Percentiles rank a stretch among this genome's conserved stretches.
phyloP scores from a whole-genome alignment of 2,329 filamentous ascomycete species.

The Zymoseptoria passerinii region DNA sequence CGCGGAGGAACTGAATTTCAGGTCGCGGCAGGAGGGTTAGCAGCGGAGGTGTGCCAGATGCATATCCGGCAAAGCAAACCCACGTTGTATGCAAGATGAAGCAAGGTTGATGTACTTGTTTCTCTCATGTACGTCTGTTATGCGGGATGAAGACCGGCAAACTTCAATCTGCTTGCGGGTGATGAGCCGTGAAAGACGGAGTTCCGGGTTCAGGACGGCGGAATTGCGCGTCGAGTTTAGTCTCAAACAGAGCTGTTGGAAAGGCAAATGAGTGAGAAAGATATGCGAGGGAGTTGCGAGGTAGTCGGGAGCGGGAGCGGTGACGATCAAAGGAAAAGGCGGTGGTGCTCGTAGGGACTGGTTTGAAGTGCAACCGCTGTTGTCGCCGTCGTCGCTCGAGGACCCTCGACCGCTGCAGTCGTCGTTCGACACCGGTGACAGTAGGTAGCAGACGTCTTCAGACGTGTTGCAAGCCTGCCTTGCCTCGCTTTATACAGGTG shows the following conservation, averaged over 20 bases:
- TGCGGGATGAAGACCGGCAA: not conserved
- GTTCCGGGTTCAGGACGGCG: not conserved
- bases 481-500: not conserved
- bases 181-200: not conserved
- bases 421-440: not conserved
- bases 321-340: not conserved
- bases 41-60: not conserved
- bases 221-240: not conserved
- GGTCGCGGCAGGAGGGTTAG: not conserved
- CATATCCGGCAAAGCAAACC: not conserved
- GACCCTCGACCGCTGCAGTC: not conserved
- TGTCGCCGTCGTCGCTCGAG: not conserved
- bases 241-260: not conserved
- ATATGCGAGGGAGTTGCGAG: not conserved
- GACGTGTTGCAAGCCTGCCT: not conserved
- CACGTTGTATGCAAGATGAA: not conserved
- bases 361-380: not conserved
- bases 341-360: not conserved
- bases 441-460: too few relatives aligned
- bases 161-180: not conserved
- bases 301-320: not conserved
- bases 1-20: not conserved
- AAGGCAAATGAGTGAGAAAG: not conserved
- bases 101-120: not conserved
- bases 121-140: not conserved